phyloP scores from a whole-genome alignment of 164 flowering plant genomes.

The Vitis rupestris region DNA sequence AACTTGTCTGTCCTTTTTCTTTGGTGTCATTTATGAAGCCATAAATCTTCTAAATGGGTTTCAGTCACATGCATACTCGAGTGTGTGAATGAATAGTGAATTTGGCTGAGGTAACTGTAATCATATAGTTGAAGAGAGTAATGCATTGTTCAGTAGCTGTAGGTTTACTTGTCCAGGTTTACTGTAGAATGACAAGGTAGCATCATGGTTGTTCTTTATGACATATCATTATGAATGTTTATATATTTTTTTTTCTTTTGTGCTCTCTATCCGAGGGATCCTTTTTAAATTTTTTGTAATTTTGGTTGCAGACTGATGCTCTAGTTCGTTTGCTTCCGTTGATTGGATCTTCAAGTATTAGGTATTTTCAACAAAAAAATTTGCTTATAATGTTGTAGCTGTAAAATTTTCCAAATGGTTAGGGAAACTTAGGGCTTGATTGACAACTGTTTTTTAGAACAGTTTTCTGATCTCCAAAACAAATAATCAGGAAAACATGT shows the following conservation, averaged over 20 bases:
- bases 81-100: neutral
- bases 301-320: conserved; percentile 80
- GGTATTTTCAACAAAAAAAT: conserved; percentile 44
- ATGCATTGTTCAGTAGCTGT: neutral
- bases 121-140: neutral
- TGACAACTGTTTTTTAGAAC: too few relatives aligned
- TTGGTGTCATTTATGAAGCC: too few relatives aligned
- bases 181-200: too few relatives aligned
- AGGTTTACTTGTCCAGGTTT: neutral
- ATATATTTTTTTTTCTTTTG: neutral
- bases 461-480: too few relatives aligned
- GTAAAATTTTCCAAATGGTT: neutral
- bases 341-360: conserved; percentile 86
- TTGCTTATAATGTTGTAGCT: conserved; percentile 1
- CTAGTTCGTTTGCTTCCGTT: conserved; percentile 79
- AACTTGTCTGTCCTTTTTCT: neutral
- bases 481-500: too few relatives aligned
- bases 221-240: neutral
- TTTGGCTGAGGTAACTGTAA: neutral
- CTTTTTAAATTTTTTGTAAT: neutral
- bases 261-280: neutral
- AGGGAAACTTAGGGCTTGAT: neutral
- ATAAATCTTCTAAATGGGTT: too few relatives aligned
- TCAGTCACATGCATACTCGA: too few relatives aligned
- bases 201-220: neutral